Percentiles rank a stretch among this genome's conserved stretches.
phyloP scores from a whole-genome alignment of 192 early-diverging fungal genomes.

The Umbelopsis isabellina region DNA sequence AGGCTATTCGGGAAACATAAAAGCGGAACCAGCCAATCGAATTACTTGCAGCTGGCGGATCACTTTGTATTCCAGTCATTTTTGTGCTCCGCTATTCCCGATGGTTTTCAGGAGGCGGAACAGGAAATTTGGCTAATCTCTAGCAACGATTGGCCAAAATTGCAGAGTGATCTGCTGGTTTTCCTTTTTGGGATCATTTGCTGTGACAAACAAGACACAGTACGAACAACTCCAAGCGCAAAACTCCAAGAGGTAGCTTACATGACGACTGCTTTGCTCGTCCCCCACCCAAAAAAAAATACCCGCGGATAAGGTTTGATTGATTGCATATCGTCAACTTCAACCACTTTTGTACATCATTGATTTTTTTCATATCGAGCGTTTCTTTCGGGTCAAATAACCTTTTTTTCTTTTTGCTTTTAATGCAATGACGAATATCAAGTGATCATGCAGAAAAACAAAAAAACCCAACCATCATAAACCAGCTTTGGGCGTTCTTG shows the following conservation, averaged over 20 bases:
- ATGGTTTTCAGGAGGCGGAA: slow-evolving; percentile 9
- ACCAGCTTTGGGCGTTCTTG: too few relatives aligned
- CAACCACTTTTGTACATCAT: too few relatives aligned
- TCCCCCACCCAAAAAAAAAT: slow-evolving; percentile 17
- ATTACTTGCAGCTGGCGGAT: not conserved
- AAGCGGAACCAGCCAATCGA: too few relatives aligned
- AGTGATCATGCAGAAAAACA: not conserved
- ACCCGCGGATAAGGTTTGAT: slow-evolving; percentile 5
- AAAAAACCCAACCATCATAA: too few relatives aligned
- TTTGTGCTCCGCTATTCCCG: not conserved
- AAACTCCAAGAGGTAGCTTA: not conserved
- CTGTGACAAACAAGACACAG: slow-evolving; percentile 3
- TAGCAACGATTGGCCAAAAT: not conserved
- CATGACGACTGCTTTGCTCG: not conserved
- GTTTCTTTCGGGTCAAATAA: not conserved
- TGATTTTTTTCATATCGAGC: not conserved
- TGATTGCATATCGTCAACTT: not conserved
- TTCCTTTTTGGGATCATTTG: slow-evolving; percentile 8
- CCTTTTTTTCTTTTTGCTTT: not conserved
- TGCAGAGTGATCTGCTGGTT: slow-evolving; percentile 9
- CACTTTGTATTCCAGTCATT: not conserved
- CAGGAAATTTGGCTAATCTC: not conserved
- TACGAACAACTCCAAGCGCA: not conserved
- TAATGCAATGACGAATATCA: not conserved
- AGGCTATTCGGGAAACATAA: not conserved